phyloP scores from a whole-genome alignment of 208 protist genomes.

The Leishmania braziliensis region DNA sequence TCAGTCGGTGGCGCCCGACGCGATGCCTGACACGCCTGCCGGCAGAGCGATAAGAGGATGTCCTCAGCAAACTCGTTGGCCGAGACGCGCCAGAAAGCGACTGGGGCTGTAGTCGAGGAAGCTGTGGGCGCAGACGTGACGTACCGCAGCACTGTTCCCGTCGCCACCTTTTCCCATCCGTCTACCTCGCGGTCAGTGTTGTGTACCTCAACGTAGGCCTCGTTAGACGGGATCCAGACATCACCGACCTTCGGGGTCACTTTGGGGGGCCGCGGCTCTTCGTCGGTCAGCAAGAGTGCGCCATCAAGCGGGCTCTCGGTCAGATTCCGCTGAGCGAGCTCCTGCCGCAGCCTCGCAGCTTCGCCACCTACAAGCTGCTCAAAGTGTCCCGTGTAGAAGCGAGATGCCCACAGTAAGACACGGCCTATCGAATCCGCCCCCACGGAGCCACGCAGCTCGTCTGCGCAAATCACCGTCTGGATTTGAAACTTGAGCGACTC shows the following conservation, averaged over 20 bases:
- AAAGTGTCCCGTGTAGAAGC: slow-evolving; percentile 36
- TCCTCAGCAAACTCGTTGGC: slow-evolving; percentile 56
- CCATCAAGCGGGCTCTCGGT: slow-evolving; percentile 40
- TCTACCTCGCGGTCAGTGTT: background rate
- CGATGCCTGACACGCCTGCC: slow-evolving; percentile 41
- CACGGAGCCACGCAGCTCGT: slow-evolving; percentile 37
- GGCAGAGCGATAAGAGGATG: slow-evolving; percentile 57
- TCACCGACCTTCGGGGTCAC: slow-evolving; percentile 14
- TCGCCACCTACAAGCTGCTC: slow-evolving; percentile 36
- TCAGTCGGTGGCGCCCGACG: slow-evolving; percentile 45
- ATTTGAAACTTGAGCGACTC: slow-evolving; percentile 25
- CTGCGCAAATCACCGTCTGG: slow-evolving; percentile 38
- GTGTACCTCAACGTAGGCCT: slow-evolving; percentile 32
- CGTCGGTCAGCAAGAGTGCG: slow-evolving; percentile 20
- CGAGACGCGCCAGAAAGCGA: slow-evolving; percentile 11
- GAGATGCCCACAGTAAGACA: slow-evolving; percentile 51
- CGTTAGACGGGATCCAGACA: slow-evolving; percentile 46
- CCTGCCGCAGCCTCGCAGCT: slow-evolving; percentile 43
- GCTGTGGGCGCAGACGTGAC: background rate
- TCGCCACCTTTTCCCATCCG: slow-evolving; percentile 24
- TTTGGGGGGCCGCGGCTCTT: slow-evolving; percentile 28
- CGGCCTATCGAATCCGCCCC: slow-evolving; percentile 33
- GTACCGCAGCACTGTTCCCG: slow-evolving; percentile 45
- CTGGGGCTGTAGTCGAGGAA: background rate
- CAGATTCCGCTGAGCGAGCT: slow-evolving; percentile 48